These are phyloP conservation scores for Aspergillus affinis DNA, from an alignment of 495 filamentous ascomycete genomes.

Conservation along the genomic window DNA sequence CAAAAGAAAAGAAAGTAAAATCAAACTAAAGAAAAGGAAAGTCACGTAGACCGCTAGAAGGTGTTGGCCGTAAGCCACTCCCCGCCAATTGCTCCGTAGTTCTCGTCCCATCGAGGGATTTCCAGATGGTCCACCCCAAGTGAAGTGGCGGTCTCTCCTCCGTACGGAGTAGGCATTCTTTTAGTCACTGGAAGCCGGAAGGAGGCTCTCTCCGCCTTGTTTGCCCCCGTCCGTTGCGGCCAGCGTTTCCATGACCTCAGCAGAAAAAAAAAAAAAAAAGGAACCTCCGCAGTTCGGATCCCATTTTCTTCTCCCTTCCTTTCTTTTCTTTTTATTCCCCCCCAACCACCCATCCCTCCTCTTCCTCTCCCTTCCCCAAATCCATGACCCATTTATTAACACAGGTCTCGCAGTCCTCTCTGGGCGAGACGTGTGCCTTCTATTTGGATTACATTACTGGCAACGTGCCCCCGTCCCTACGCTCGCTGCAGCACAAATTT, in stretches of 20 bases:
- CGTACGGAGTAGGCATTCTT: no score
- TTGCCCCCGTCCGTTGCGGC: conserved; percentile 3
- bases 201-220: conserved; percentile 16
- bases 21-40: no score
- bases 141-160: not conserved
- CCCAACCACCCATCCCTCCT: conserved; percentile 3
- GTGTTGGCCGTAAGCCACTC: not conserved
- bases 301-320: conserved; percentile 9
- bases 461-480: conserved; percentile 52
- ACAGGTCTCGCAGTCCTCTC: conserved; percentile 47
- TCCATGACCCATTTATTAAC: conserved; percentile 44
- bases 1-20: no score
- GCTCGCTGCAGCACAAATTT: conserved; percentile 38
- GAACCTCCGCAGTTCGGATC: not conserved
- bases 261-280: conserved; percentile 6
- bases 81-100: not conserved
- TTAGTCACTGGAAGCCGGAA: not conserved
- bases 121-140: not conserved
- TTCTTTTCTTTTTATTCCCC: not conserved
- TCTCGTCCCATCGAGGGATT: not conserved
- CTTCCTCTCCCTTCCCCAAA: conserved; percentile 3
- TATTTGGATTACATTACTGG: conserved; percentile 56
- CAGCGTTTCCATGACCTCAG: not conserved
- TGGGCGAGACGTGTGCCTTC: conserved; percentile 47
- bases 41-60: not conserved